phyloP scores from a whole-genome alignment of 2,329 filamentous ascomycete species.

The Cordyceps fumosorosea region DNA sequence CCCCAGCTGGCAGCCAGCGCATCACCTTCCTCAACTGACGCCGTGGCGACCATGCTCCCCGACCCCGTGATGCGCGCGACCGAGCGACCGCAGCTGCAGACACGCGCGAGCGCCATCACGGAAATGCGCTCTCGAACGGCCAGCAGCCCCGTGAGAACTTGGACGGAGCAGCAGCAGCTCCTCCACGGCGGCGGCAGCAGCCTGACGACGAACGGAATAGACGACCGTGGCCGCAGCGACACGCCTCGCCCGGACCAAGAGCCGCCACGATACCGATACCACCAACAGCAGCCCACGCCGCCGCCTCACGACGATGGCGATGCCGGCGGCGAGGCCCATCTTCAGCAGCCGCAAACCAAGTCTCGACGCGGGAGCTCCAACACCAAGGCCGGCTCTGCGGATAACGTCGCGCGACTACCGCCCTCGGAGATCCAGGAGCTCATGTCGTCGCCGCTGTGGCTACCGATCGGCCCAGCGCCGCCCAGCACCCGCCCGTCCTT shows the following conservation, averaged over 20 bases:
- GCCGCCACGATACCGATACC: background rate
- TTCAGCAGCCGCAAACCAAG: conserved; percentile 5
- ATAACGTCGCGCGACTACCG: conserved; percentile 47
- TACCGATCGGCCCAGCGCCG: conserved; percentile 44
- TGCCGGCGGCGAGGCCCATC: background rate
- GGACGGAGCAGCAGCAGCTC: conserved; percentile 6
- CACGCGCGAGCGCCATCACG: background rate
- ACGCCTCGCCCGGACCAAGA: background rate
- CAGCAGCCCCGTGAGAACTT: conserved; percentile 10
- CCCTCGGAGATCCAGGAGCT: conserved; percentile 53
- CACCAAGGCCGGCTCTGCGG: conserved; percentile 29
- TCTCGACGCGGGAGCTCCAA: conserved; percentile 23
- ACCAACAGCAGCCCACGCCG: conserved; percentile 5
- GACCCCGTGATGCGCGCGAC: background rate
- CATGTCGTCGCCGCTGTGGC: conserved; percentile 49
- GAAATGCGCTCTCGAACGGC: conserved; percentile 4
- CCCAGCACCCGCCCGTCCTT: conserved; percentile 27
- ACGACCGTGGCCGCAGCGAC: conserved; percentile 6
- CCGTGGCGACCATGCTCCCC: background rate
- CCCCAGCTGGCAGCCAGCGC: conserved; percentile 7
- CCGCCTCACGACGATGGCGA: background rate
- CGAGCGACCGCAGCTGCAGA: background rate
- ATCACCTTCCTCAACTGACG: background rate
- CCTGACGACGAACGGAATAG: background rate
- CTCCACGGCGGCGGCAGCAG: background rate